Percentiles rank a stretch among this genome's conserved stretches.
Conservation (phyloP, 2,329 filamentous ascomycete species). For the Trichoderma sp. region DNA sequence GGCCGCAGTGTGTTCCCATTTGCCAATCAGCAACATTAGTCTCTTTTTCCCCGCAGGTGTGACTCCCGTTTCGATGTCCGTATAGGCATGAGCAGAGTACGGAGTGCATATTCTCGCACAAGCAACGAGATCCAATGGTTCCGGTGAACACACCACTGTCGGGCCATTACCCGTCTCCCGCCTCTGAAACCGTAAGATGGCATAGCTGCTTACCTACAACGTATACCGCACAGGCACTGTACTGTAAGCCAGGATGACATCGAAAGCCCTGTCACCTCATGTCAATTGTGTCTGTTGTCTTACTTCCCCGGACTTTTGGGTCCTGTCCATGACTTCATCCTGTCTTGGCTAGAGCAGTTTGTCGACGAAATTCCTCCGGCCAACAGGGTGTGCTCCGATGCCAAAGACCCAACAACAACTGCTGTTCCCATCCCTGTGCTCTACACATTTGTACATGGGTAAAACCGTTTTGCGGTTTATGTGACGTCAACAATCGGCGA, state of each 20-base stretch:
- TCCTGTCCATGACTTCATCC: conserved; percentile 21
- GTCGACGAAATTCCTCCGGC: not conserved
- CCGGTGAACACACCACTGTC: conserved; percentile 20
- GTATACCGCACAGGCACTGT: conserved; percentile 11
- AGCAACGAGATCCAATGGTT: not conserved
- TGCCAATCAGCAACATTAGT: not conserved
- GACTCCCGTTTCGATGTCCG: not conserved
- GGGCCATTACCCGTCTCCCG: not conserved
- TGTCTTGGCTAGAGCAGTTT: not conserved
- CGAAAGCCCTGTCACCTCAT: not conserved
- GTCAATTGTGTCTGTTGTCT: conserved; percentile 2
- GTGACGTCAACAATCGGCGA: conserved; percentile 20
- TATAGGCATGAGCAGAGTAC: not conserved
- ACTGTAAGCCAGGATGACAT: conserved; percentile 11
- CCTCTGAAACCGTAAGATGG: conserved; percentile 7
- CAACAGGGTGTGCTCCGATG: conserved; percentile 5
- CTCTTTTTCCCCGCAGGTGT: conserved; percentile 5
- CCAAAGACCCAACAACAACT: not conserved
- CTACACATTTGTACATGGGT: not conserved
- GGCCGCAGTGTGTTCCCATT: not conserved
- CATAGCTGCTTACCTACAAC: not conserved
- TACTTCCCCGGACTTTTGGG: conserved; percentile 18
- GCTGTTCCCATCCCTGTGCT: not conserved
- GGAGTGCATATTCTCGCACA: not conserved
- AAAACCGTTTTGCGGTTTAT: not conserved